phyloP scores from a whole-genome alignment of 2,329 filamentous ascomycete genomes.

The Tolypocladium album region DNA sequence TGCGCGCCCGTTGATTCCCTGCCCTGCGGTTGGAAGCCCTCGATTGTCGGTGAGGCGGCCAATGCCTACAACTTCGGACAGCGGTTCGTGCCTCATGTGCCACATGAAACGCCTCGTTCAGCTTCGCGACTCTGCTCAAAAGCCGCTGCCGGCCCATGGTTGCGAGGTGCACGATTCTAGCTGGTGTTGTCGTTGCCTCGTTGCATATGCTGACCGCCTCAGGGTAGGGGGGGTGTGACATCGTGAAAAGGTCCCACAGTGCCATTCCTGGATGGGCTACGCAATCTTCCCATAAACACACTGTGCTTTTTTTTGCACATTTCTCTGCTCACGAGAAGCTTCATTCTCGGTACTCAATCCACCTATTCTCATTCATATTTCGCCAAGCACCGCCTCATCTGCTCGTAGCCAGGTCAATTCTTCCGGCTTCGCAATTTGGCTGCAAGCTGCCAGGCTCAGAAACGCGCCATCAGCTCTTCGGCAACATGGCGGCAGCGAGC shows the following conservation, averaged over 20 bases:
- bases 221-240: too few species aligned
- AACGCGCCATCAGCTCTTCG: neutral
- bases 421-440: neutral
- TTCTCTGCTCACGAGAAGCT: neutral
- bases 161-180: neutral
- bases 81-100: too few species aligned
- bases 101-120: too few species aligned
- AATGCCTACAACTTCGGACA: too few species aligned
- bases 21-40: too few species aligned
- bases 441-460: neutral
- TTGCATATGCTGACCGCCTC: too few species aligned
- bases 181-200: too few species aligned
- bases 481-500: conserved; percentile 8
- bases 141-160: too few species aligned
- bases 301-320: neutral
- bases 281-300: neutral
- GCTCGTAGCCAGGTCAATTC: neutral
- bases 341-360: neutral
- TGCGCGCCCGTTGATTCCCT: too few species aligned
- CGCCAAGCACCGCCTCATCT: neutral
- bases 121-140: too few species aligned
- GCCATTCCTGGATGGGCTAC: neutral
- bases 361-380: neutral
- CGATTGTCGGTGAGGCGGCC: too few species aligned
- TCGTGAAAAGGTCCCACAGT: neutral